A percentile compares a stretch with the other conserved stretches of the same genome.
phyloP scores from a whole-genome alignment of 2,329 filamentous ascomycete species.

The Lizonia empirigonia region DNA sequence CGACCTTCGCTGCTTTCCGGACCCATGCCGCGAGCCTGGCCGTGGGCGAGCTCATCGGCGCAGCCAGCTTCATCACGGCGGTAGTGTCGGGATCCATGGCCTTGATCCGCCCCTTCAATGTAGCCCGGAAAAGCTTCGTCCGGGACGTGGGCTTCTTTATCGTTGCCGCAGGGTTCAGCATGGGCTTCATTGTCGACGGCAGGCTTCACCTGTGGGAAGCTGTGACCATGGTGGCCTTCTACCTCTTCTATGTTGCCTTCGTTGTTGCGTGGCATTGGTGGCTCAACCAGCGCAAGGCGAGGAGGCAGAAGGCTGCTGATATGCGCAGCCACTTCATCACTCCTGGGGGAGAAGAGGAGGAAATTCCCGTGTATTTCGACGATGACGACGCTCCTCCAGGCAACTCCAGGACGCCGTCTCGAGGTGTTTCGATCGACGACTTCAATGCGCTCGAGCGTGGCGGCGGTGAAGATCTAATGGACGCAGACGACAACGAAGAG shows the following conservation, averaged over 20 bases:
- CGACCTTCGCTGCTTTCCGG: slow-evolving; percentile 96
- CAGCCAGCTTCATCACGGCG: slow-evolving; percentile 93
- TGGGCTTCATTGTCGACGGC: slow-evolving; percentile 86
- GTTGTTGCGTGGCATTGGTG: slow-evolving; percentile 95
- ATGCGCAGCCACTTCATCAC: slow-evolving; percentile 76
- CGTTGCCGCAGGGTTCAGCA: slow-evolving; percentile 81
- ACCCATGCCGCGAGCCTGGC: slow-evolving; percentile 97
- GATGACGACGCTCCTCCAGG: slow-evolving; percentile 60
- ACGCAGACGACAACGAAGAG: slow-evolving; percentile 63
- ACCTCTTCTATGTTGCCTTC: slow-evolving; percentile 83
- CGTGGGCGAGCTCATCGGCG: slow-evolving; percentile 91
- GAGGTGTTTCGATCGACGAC: slow-evolving; percentile 64
- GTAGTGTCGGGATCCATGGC: slow-evolving; percentile 98
- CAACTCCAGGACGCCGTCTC: slow-evolving; percentile 47
- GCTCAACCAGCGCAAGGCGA: slow-evolving; percentile 66
- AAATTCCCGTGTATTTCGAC: slow-evolving; percentile 59
- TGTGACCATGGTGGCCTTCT: slow-evolving; percentile 85
- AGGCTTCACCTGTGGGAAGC: slow-evolving; percentile 88
- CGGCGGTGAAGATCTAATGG: slow-evolving; percentile 63
- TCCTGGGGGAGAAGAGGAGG: slow-evolving; percentile 63
- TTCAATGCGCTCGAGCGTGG: slow-evolving; percentile 65
- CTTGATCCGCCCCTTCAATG: slow-evolving; percentile 90
- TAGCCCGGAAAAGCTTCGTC: slow-evolving; percentile 86
- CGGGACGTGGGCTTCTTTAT: slow-evolving; percentile 94
- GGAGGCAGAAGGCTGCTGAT: slow-evolving; percentile 69